Base-by-base conservation (phyloP, 2,329 filamentous ascomycete species). In the Cordyceps tenuipes region DNA sequence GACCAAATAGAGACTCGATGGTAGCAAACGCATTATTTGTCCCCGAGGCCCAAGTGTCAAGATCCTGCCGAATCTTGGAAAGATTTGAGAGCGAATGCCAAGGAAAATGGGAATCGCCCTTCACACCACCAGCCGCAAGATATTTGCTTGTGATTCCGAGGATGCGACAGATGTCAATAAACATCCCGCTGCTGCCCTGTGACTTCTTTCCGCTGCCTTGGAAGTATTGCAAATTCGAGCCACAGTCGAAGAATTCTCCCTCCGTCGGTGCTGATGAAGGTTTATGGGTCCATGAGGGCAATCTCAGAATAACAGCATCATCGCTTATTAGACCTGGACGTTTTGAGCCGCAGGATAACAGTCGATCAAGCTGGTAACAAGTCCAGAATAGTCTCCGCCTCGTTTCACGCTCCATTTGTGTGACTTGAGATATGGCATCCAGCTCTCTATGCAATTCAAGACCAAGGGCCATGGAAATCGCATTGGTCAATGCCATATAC, bases 21-120 rank as follows among this genome's bases (percentile, higher is more conserved):
- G 87, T 90, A 0, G 87, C 85, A 67, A 94, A 94, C 9, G 89
- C 82, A 62, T 91, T 88, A 63, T 90, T 86, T 0, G 89, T 91
- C 12, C 89, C 89, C 0, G 89, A 86, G 1, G 89, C 89, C 91
- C 91, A 96, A 36, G 89, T 82, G 68, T 95, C 90, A 26, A 96
- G 78, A 67, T 94, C 89, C 64, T 92, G 88, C 34, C 90, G 83
- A 64, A 96, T 94, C 69, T 91, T 91, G 57, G 90, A 94, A 2
- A 95, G 78, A 62, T 88, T 92, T 6, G 91, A 95, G 21, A 92
- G 79, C 1, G 89, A 86, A 69, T 95, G 90, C 91, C 91, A 96
- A 10, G 91, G 91, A 64, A 95, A 95, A 71, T 95, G 90, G 0
- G 90, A 91, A 69, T 95, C 90, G 34, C 90, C 90, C 73, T 93